Base-by-base conservation (phyloP, 2,329 filamentous ascomycete genomes). In the Ceratocystis smalleyi region DNA sequence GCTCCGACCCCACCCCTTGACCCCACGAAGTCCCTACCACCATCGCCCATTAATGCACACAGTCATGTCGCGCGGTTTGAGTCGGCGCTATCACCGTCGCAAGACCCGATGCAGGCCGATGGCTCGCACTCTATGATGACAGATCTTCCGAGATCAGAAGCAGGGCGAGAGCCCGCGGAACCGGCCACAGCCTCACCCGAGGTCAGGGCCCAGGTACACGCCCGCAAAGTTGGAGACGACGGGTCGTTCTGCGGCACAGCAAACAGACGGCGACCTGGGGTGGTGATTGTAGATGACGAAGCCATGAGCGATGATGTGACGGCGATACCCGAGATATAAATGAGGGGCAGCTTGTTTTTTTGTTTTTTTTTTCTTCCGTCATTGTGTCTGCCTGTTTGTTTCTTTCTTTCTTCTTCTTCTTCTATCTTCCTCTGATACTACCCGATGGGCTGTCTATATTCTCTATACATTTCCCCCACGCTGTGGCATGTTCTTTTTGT, bases 1-100 rank as follows among this genome's bases (percentile, higher is more conserved):
- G 61, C 65, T 15, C 61, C 62, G 3, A 66, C 65, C 10, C 65
- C 61, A 8, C 65, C 55, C 5, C 55, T 64, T 8, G 64, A 65
- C 27, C 27, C 59, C 2, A 43, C 60, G 3, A 65, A 65, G 30
- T 65, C 64, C 7, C 35, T 62, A 5, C 47, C 59, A 12, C 45
- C 59, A 19, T 65, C 64, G 8, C 64, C 64, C 4, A 49, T 62
- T 2, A 60, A 47, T 1, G 40, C 47, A 15, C 47, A 57, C 61
- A 57, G 19, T 24, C n/a, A 54, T 12, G 40, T 43, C 10, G 30
- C 8, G 3, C n/a, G 19, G 24, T 35, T 63, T 24, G 35, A 43
- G 22, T 45, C 62, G 3, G 40, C 54, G 5, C 45, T 40, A n/a
- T 45, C 61, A 17, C 27, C 40, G 8, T 61, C 35, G 5, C 59